Evolutionary conservation across 345 rosid species (phyloP).

Genomic region (Salix suchowensis): DNA sequence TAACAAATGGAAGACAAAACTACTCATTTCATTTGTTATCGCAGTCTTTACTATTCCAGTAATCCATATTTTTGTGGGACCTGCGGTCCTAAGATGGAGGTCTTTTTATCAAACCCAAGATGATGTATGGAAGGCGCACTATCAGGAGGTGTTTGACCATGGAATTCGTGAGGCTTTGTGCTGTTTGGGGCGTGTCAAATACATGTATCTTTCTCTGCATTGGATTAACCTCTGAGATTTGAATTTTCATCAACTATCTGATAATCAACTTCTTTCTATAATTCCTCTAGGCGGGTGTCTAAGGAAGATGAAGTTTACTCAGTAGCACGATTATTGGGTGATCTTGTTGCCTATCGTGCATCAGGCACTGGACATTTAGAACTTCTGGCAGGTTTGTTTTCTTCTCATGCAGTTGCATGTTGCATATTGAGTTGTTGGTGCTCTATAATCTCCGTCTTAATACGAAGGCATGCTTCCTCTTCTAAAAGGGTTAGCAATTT

Average conservation of each 20-base stretch:
- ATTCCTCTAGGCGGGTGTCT: slow-evolving; percentile 44
- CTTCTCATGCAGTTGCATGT: not conserved
- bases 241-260: not conserved
- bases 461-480: not conserved
- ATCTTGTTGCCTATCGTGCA: slow-evolving; percentile 92
- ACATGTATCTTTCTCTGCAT: slow-evolving; percentile 48
- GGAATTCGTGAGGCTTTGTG: slow-evolving; percentile 94
- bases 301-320: slow-evolving; percentile 91
- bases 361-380: slow-evolving; percentile 91
- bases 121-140: slow-evolving; percentile 92
- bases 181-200: slow-evolving; percentile 76
- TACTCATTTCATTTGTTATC: slow-evolving; percentile 45
- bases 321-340: slow-evolving; percentile 74
- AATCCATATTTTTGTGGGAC: slow-evolving; percentile 68
- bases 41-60: slow-evolving; percentile 48
- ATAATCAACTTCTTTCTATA: slow-evolving; percentile 2
- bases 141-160: slow-evolving; percentile 86
- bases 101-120: slow-evolving; percentile 78
- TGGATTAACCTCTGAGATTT: slow-evolving; percentile 4
- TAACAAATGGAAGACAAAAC: slow-evolving; percentile 44
- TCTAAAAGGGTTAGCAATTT: not conserved
- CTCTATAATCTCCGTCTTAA: not conserved
- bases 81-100: slow-evolving; percentile 79
- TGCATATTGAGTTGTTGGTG: not conserved
- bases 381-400: slow-evolving; percentile 66